phyloP scores from a whole-genome alignment of 306 rosid species.

The Heteromeles arbutifolia region DNA sequence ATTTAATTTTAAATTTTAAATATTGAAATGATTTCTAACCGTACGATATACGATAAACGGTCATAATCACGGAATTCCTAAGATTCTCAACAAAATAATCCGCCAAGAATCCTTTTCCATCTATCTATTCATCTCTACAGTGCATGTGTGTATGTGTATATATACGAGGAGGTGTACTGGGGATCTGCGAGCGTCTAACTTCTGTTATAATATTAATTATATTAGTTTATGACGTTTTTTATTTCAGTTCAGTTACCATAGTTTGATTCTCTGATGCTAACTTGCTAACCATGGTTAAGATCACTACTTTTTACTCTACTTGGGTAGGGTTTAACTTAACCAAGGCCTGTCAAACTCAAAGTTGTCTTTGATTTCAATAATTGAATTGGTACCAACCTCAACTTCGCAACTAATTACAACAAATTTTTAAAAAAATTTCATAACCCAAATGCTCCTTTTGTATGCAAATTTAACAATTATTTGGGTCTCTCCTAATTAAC shows the following conservation, averaged over 20 bases:
- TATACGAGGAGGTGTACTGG: conserved; percentile 20
- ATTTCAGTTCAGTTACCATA: background rate
- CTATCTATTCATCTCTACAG: background rate
- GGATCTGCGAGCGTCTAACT: conserved; percentile 24
- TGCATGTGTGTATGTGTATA: background rate
- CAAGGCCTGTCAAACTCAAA: background rate
- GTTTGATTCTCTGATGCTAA: background rate
- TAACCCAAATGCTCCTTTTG: background rate
- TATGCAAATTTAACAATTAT: background rate
- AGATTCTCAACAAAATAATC: too few species aligned
- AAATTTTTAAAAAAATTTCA: background rate
- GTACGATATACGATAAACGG: too few species aligned
- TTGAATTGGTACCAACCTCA: background rate
- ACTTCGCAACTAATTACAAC: background rate
- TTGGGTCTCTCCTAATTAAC: background rate
- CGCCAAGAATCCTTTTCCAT: too few species aligned
- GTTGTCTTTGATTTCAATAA: background rate
- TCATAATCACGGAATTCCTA: too few species aligned
- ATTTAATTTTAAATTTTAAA: too few species aligned
- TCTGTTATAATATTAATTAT: background rate
- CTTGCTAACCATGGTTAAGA: background rate
- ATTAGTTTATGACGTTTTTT: background rate
- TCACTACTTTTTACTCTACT: background rate
- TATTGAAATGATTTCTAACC: too few species aligned
- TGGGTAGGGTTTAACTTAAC: background rate